Conservation (phyloP, 148 eudicot species). For the Rheum nobile region DNA sequence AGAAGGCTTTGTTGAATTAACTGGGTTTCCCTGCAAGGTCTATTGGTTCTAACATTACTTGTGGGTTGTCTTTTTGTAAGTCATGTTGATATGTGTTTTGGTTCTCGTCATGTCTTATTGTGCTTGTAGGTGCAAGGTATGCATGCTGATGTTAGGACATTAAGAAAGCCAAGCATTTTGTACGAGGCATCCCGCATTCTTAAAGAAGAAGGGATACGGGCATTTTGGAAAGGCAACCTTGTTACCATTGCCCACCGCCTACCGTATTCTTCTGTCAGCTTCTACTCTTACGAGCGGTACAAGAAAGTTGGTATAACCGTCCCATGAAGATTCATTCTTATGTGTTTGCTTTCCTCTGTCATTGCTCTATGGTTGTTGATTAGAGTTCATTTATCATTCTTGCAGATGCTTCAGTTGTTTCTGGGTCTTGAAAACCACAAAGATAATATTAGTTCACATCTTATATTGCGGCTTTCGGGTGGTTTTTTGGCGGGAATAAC, state of each 20-base stretch:
- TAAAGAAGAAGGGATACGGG: slow-evolving; percentile 77
- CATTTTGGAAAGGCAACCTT: slow-evolving; percentile 96
- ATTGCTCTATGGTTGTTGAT: slow-evolving; percentile 7
- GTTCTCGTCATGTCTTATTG: background rate
- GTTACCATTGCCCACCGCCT: slow-evolving; percentile 93
- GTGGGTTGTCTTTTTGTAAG: background rate
- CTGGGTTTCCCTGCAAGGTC: background rate
- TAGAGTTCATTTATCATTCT: slow-evolving; percentile 1
- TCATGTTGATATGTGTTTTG: background rate
- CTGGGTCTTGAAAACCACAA: slow-evolving; percentile 37
- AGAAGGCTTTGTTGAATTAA: background rate
- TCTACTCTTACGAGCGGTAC: slow-evolving; percentile 82
- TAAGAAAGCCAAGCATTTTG: slow-evolving; percentile 74
- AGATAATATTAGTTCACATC: slow-evolving; percentile 37
- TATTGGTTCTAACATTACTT: background rate
- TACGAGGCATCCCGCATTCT: slow-evolving; percentile 68
- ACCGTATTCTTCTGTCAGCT: slow-evolving; percentile 86
- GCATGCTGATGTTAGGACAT: slow-evolving; percentile 54
- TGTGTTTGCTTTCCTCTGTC: background rate
- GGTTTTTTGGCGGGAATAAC: slow-evolving; percentile 92
- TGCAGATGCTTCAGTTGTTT: slow-evolving; percentile 52
- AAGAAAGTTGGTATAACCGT: slow-evolving; percentile 58
- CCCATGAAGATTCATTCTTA: slow-evolving; percentile 12
- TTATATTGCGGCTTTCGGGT: slow-evolving; percentile 54
- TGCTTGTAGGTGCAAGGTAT: slow-evolving; percentile 76